phyloP scores from a whole-genome alignment of 345 rosid species.

The Diplotaxis tenuifolia region DNA sequence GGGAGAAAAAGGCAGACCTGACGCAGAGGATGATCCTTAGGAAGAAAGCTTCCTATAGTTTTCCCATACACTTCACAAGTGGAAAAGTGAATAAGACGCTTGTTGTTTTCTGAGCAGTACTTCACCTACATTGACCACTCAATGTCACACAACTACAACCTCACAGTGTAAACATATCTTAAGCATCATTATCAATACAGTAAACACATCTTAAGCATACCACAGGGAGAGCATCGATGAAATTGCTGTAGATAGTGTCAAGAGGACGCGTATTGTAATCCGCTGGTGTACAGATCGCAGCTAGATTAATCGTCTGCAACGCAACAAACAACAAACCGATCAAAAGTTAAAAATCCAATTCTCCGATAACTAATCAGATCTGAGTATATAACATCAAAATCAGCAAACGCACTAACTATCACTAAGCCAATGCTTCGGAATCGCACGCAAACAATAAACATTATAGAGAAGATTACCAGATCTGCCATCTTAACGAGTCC shows the following conservation, averaged over 20 bases:
- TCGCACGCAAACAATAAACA: neutral
- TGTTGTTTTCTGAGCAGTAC: conserved; percentile 97
- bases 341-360: neutral
- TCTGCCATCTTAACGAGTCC: conserved; percentile 95
- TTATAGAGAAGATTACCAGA: conserved; percentile 50
- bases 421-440: neutral
- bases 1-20: conserved; percentile 49
- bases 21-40: conserved; percentile 94
- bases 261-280: conserved; percentile 99
- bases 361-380: conserved; percentile 23
- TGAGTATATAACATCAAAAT: conserved; percentile 4
- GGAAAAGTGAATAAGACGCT: conserved; percentile 97
- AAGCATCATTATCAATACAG: neutral
- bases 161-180: neutral
- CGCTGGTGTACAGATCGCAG: conserved; percentile 99
- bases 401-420: neutral
- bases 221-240: conserved; percentile 99
- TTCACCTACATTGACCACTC: conserved; percentile 60
- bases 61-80: conserved; percentile 99
- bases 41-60: conserved; percentile 96
- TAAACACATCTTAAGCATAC: conserved; percentile 39
- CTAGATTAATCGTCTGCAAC: conserved; percentile 82
- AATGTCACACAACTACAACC: conserved; percentile 11
- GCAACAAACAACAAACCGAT: conserved; percentile 4
- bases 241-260: conserved; percentile 98